Evolutionary conservation across 768 basidiomycete species (phyloP), one percentile per base, ranked within the genome.

Genomic region (Russula virescens): DNA sequence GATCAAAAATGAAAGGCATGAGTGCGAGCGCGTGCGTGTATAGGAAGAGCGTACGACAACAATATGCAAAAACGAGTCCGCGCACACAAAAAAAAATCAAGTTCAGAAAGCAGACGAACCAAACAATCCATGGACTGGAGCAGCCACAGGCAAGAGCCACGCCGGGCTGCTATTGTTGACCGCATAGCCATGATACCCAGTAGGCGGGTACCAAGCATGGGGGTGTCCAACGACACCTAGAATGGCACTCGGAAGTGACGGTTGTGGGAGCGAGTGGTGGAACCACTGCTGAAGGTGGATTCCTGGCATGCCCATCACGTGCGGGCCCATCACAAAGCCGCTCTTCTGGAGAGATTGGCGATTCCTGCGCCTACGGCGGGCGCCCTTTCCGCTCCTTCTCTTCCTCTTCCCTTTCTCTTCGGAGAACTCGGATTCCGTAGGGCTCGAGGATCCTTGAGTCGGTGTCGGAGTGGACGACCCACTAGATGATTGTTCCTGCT

Each of bases 271-370:
- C 42, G 42, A 19, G 42, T 5, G 42, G 16, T 43, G 42, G 16
- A 43, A 19, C 61, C 61, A 58, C 43, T 14, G n/a, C 21, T 34
- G 23, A 28, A n/a, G 13, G 14, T 28, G 23, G 0, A 21, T 1
- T 6, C 52, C 40, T 11, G 25, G 11, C 2, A 48, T 21, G 21
- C 52, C n/a, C 26, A 58, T 43, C 42, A 16, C 34, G 43, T 56
- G 62, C 2, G 62, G 62, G 4, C 56, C 62, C 51, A 53, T 63
- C n/a, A 53, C 26, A n/a, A 19, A 38, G 1, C 35, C 56, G 1
- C 3, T 31, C 10, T 26, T 28, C 2, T 38, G 50, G 5, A 3
- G 5, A 16, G 18, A 2, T 5, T 2, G 23, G 14, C 42, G 46
- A 25, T 28, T 18, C 34, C 28, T 45, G 26, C 55, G 55, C 14